Conservation (phyloP, 768 basidiomycete genomes). For the Russula sp. region DNA sequence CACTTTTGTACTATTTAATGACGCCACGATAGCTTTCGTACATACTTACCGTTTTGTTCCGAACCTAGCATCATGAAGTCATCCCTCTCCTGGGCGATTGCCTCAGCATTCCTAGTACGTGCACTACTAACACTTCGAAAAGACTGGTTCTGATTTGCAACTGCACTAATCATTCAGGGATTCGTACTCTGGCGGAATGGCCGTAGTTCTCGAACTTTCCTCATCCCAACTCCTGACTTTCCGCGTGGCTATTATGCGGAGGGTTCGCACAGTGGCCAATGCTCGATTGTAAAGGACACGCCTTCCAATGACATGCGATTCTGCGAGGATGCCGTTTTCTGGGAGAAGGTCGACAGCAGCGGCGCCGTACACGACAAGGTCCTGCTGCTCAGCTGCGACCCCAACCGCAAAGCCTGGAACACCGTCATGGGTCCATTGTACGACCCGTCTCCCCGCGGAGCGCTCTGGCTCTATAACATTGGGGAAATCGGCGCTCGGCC, state of each 20-base stretch:
- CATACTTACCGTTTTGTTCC: background rate
- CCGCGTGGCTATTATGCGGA: constrained; percentile 28
- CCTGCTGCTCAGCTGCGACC: constrained; percentile 45
- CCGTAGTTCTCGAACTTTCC: constrained; percentile 13
- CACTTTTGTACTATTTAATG: background rate
- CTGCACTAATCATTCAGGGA: background rate
- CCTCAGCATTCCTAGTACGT: constrained; percentile 7
- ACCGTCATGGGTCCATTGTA: constrained; percentile 67
- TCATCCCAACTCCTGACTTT: constrained; percentile 17
- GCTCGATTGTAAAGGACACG: constrained; percentile 33
- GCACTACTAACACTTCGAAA: background rate
- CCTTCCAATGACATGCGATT: constrained; percentile 31
- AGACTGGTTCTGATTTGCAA: background rate
- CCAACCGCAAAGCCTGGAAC: constrained; percentile 56
- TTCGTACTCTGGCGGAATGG: constrained; percentile 16
- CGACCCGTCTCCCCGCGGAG: constrained; percentile 50
- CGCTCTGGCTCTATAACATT: constrained; percentile 47
- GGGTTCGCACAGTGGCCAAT: constrained; percentile 43
- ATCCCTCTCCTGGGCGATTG: constrained; percentile 8
- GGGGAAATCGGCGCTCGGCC: constrained; percentile 24
- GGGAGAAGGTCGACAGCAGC: constrained; percentile 44
- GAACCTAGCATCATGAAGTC: constrained; percentile 9
- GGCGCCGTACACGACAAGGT: constrained; percentile 38
- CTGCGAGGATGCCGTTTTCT: constrained; percentile 62
- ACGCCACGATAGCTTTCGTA: background rate